Evolutionary conservation across 2,329 filamentous ascomycete genomes (phyloP), one percentile per base, ranked within the genome.

Genomic region (Diplocarpon mali): DNA sequence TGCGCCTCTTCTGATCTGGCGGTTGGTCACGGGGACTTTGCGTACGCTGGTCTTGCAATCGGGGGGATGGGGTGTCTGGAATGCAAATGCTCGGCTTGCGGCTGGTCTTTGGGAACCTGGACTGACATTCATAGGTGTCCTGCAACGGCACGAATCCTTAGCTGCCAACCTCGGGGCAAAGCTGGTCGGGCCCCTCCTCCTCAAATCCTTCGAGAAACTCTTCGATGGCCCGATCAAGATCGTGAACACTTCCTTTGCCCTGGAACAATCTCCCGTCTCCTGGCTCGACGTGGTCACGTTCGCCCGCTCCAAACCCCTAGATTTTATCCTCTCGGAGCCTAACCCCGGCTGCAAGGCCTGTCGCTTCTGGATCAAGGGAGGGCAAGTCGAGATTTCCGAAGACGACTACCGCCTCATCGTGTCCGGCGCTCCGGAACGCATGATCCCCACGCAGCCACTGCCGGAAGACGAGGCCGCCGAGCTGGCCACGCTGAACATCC

Each of bases 231-330:
- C 84, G 16, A 87, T 89, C 49, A 78, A 57, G 43, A 45, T 61
- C 27, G 44, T 56, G 60, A 43, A 69, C 65, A 9, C 67, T 55
- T 42, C 66, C 61, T 40, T 72, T 27, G 73, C 79, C 46, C 72
- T 70, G 56, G 83, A 74, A 63, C 78, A 65, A 28, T 74, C 72
- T 4, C 72, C 71, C 5, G 74, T 92, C 45, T 83, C 79, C 11
- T 95, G 87, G 87, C 70, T 92, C 32, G 87, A 94, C 57, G 80
- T 94, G 42, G 83, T 93, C 53, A 79, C 84, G 53, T 92, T 89
- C 64, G 84, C 87, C 51, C 84, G 83, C 58, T 78, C 78, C 52
- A 88, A 87, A 51, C 84, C 86, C 0, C 73, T 78, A 53, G 84
- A 90, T 44, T 92, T 93, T 63, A 74, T 77, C 29, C 67, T 93